Conservation (phyloP, 805 yeast species). For the Kazachstania psychrophila region DNA sequence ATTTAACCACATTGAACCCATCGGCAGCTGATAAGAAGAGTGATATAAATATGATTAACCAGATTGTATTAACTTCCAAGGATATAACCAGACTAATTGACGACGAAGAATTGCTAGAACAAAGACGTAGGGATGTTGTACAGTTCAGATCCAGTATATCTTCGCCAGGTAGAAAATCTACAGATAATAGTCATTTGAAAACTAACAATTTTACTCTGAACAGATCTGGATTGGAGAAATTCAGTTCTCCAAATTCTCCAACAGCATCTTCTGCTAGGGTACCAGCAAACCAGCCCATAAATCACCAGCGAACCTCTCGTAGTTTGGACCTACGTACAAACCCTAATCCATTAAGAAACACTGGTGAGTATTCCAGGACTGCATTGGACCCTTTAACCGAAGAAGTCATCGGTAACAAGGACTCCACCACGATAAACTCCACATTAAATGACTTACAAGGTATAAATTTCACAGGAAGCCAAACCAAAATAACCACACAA, state of each 20-base stretch:
- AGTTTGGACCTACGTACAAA: conserved; percentile 12
- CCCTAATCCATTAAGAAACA: conserved; percentile 5
- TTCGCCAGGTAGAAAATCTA: conserved; percentile 28
- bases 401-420: conserved; percentile 12
- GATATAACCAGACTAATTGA: conserved; percentile 31
- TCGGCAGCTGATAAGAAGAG: conserved; percentile 25
- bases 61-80: conserved; percentile 33
- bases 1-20: conserved; percentile 31
- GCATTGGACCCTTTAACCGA: conserved; percentile 22
- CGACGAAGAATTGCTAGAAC: conserved; percentile 21
- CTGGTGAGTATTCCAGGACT: conserved; percentile 7
- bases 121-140: conserved; percentile 21
- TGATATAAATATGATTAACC: conserved; percentile 30
- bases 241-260: not conserved
- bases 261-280: not conserved
- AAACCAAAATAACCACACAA: no score
- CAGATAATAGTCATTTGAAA: conserved; percentile 26
- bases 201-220: not conserved
- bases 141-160: conserved; percentile 29
- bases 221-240: not conserved
- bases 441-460: conserved; percentile 1
- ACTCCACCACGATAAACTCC: not conserved
- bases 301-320: conserved; percentile 4
- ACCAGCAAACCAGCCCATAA: not conserved
- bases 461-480: not conserved